Evolutionary conservation across 2,329 filamentous ascomycete genomes (phyloP), one percentile per base, ranked within the genome.

Genomic region (Phyllosticta capitalensis): DNA sequence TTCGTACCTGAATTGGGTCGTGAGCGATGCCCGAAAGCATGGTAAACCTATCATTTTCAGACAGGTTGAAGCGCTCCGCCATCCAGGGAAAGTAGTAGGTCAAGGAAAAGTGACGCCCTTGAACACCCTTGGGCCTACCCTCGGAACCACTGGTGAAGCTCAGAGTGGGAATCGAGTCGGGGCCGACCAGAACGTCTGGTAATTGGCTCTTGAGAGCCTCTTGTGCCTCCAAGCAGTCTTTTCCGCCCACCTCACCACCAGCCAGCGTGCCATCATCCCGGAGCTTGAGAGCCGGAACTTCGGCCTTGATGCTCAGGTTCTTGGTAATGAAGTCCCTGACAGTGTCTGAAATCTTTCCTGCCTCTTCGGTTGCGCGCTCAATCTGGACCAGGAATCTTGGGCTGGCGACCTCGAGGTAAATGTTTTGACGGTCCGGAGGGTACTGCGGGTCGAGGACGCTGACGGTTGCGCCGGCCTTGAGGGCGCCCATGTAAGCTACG

Each of bases 61-160:
- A 86, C 54, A 95, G 79, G 54, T 84, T 79, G 72, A 97, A 97
- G 1, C 79, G 84, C 74, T 94, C 77, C 0, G 90, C 84, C 92
- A 97, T 97, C 92, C 91, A 97, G 20, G 86, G 84, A 69, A 92
- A 95, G 76, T 96, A 97, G 67, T 88, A 86, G 1, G 90, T 83
- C 62, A 97, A 77, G 55, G 84, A 88, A 75, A 88, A 97, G 74
- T 97, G 92, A 14, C 92, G 83, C 0, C 92, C 92, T 59, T 85
- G 81, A 12, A 97, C 92, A 65, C 90, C 90, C 78, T 95, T 96
- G 33, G 90, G 91, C 64, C 83, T 79, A 52, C 89, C 90, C 75
- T 95, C 89, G 0, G 80, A 83, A 4, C 91, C 90, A 26, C 76
- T 79, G 22, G 78, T 80, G 66, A 80, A 80, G 12, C 75, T 78